phyloP scores from a whole-genome alignment of 179 eudicot species.

The Patellifolia procumbens region DNA sequence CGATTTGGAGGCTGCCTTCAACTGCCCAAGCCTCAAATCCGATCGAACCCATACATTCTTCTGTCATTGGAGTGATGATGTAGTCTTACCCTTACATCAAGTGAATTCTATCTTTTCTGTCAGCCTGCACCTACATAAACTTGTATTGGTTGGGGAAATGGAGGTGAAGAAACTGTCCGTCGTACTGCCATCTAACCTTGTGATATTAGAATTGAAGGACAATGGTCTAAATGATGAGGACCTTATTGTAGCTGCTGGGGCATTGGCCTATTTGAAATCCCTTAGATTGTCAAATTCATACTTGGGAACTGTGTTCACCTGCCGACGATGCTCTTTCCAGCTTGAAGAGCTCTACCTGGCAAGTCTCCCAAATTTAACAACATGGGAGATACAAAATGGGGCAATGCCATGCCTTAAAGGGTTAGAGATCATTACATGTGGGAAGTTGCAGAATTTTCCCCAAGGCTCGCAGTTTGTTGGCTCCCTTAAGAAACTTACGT shows the following conservation, averaged over 20 bases:
- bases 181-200: conserved; percentile 17
- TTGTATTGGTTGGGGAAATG: too few relatives aligned
- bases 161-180: too few relatives aligned
- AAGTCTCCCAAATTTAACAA: conserved; percentile 2
- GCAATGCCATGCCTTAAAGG: conserved; percentile 30
- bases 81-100: neutral
- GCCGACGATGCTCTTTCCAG: conserved; percentile 18
- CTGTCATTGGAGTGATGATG: conserved; percentile 6
- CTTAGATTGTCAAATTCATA: neutral
- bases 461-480: conserved; percentile 17
- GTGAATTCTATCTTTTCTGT: neutral
- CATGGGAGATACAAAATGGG: conserved; percentile 30
- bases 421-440: conserved; percentile 15
- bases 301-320: conserved; percentile 2
- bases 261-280: too few relatives aligned
- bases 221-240: too few relatives aligned
- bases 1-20: conserved; percentile 17
- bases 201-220: neutral
- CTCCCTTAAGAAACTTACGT: too few relatives aligned
- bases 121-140: conserved; percentile 2
- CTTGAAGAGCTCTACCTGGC: conserved; percentile 13
- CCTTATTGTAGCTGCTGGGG: too few relatives aligned
- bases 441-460: conserved; percentile 30
- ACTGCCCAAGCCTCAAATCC: conserved; percentile 15
- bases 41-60: conserved; percentile 18